A percentile compares a stretch with the other conserved stretches of the same genome.
These are phyloP conservation scores for Venturia oleaginea DNA, from an alignment of 2,329 filamentous ascomycete species.

Conservation along the genomic window DNA sequence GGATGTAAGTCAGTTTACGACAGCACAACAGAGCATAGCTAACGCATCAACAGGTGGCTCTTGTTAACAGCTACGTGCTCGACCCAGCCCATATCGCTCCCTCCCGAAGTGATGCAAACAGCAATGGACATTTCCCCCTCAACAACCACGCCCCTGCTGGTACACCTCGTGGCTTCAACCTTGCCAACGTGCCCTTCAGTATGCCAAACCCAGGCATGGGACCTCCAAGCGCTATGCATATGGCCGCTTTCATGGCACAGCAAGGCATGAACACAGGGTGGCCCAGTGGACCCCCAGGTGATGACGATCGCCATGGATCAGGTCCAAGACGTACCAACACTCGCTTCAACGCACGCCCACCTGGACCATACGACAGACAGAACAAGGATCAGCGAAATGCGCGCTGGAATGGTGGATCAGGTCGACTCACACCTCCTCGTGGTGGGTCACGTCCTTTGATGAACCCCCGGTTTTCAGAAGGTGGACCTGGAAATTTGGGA, in stretches of 20 bases:
- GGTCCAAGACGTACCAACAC: slow-evolving; percentile 36
- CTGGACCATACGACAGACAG: slow-evolving; percentile 33
- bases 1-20: slow-evolving; percentile 57
- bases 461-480: slow-evolving; percentile 68
- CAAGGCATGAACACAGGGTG: slow-evolving; percentile 9
- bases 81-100: slow-evolving; percentile 93
- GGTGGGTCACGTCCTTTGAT: slow-evolving; percentile 36
- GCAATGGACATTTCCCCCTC: slow-evolving; percentile 88
- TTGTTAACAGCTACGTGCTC: slow-evolving; percentile 89
- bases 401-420: slow-evolving; percentile 37
- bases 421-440: slow-evolving; percentile 38
- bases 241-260: slow-evolving; percentile 18
- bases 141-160: slow-evolving; percentile 68
- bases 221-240: slow-evolving; percentile 16
- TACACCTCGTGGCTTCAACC: slow-evolving; percentile 84
- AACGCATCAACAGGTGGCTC: slow-evolving; percentile 54
- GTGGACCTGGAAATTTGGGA: slow-evolving; percentile 63
- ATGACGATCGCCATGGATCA: slow-evolving; percentile 29
- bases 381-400: slow-evolving; percentile 35
- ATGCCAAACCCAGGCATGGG: slow-evolving; percentile 27
- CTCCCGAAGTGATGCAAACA: slow-evolving; percentile 86
- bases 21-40: slow-evolving; percentile 21
- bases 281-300: slow-evolving; percentile 18
- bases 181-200: slow-evolving; percentile 59
- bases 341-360: slow-evolving; percentile 28